phyloP scores from a whole-genome alignment of 1,139 yeast species.

The Yamadazyma diddensiae region DNA sequence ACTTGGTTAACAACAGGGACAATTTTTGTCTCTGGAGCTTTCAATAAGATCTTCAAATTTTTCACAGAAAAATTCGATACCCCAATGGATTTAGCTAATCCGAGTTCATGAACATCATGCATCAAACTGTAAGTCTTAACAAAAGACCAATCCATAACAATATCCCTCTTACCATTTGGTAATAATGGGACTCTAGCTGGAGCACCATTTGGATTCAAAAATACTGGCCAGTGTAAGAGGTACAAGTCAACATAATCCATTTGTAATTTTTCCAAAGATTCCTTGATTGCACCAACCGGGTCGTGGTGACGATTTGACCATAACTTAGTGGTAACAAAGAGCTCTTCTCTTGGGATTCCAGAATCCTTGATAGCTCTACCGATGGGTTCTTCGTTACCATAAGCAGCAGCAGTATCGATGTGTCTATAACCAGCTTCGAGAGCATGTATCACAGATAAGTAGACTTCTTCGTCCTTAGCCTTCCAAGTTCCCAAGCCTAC shows the following conservation, averaged over 20 bases:
- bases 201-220: conserved; percentile 28
- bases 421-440: conserved; percentile 67
- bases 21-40: conserved; percentile 35
- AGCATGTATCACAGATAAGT: conserved; percentile 57
- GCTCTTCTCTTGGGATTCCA: conserved; percentile 50
- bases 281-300: conserved; percentile 57
- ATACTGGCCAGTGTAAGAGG: conserved; percentile 83
- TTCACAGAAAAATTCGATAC: conserved; percentile 68
- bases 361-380: conserved; percentile 53
- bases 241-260: conserved; percentile 81
- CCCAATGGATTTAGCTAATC: conserved; percentile 66
- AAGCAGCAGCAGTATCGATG: conserved; percentile 71
- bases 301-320: conserved; percentile 68
- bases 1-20: conserved; percentile 73
- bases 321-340: conserved; percentile 60
- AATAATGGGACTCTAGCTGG: conserved; percentile 30
- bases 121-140: conserved; percentile 62
- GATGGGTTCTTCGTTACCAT: conserved; percentile 60
- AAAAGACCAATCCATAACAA: conserved; percentile 45
- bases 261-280: conserved; percentile 63
- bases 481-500: conserved; percentile 78
- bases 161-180: conserved; percentile 22
- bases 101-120: conserved; percentile 52
- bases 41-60: conserved; percentile 40
- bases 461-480: conserved; percentile 48